Base-by-base conservation (phyloP, 23 red algal species). In the Cyanidioschyzon merolae region DNA sequence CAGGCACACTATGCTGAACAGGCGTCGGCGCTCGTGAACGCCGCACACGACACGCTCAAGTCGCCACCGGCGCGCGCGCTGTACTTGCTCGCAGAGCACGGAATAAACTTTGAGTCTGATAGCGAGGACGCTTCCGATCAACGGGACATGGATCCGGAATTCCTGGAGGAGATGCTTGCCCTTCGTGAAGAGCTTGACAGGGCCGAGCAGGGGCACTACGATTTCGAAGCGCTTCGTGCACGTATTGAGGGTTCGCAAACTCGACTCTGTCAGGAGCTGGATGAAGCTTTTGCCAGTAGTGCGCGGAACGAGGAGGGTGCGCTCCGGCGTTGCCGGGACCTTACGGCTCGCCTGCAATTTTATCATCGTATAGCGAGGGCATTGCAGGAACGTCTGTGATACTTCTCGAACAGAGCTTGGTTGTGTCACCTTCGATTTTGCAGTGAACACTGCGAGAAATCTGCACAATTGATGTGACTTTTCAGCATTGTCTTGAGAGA, bases 21-120 rank as follows among this genome's bases (percentile, higher is more conserved):
- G 63, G 63, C 63, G 16, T 71, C 63, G 12, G 63, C 63, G 16
- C 63, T 71, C 2, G 63, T 71, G n/a, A 71, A 71, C 32, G 63
- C 63, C 3, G 63, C 63, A 3, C 63, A 32, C 7, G 63, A 71
- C 29, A 32, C 30, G 21, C 63, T 71, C n/a, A 25, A 35, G 7
- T 32, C 63, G 32, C 63, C 63, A 35, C 63, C 7, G 12, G 2
- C 32, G 29, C 63, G 63, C 7, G 63, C 63, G n/a, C 21, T 32
- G 16, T 71, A 71, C 63, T 17, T 71, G 63, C 63, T 71, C 16
- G 63, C 63, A 27, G 63, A 25, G 63, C 63, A 32, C 32, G 63
- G 63, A 3, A 32, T 71, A 25, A 32, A 7, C n/a, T 27, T 71
- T 3, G 63, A 71, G 7, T 7, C 21, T 7, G 63, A 71, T 17